Conservation (phyloP, 169 alveolate genomes). For the Cyclospora cayetanensis region DNA sequence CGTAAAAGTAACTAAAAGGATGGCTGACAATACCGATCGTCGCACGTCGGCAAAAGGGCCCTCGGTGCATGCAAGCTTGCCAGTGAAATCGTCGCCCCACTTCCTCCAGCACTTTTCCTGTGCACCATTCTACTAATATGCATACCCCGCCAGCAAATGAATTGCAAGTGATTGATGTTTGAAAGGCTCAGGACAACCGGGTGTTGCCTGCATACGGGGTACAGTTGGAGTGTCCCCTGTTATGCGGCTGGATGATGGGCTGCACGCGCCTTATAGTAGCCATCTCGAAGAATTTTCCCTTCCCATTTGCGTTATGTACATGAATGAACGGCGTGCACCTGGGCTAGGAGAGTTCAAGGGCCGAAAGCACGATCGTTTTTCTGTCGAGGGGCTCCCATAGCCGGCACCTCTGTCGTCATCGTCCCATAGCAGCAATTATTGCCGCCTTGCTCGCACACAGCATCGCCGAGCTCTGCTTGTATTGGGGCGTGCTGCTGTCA, state of each 20-base stretch:
- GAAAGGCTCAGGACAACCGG: conserved; percentile 3
- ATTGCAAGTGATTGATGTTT: neutral
- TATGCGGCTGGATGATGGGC: neutral
- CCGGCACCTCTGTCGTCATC: neutral
- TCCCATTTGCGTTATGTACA: neutral
- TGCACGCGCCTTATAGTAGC: conserved; percentile 34
- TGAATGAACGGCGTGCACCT: conserved; percentile 13
- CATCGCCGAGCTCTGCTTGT: neutral
- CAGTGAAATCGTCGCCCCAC: conserved; percentile 61
- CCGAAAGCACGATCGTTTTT: neutral
- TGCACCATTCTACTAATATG: conserved; percentile 36
- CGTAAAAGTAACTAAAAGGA: neutral
- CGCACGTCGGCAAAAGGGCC: conserved; percentile 35
- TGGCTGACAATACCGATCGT: neutral
- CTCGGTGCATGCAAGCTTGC: conserved; percentile 49
- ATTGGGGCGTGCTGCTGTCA: conserved; percentile 42
- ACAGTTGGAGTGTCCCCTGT: neutral
- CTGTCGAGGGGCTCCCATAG: neutral
- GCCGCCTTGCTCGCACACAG: no score
- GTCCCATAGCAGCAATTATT: neutral
- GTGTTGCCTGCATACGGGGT: neutral
- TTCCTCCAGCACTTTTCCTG: conserved; percentile 37
- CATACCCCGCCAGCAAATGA: neutral
- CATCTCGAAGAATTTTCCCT: neutral
- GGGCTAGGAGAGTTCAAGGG: neutral